Evolutionary conservation across 2,329 filamentous ascomycete genomes (phyloP).

Genomic region (Coniochaeta sp.): DNA sequence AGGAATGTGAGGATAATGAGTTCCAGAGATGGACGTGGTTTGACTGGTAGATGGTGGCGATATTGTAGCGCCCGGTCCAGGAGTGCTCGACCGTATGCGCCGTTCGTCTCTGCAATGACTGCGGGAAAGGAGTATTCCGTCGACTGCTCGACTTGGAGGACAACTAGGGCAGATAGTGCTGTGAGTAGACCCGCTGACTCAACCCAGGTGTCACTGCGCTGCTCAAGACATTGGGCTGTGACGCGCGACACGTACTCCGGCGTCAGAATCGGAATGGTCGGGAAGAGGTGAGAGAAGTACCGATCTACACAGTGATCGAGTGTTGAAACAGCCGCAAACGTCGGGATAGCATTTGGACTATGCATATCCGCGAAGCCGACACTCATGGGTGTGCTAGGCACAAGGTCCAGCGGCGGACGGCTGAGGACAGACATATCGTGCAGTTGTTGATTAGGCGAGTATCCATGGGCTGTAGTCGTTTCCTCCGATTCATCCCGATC

Average conservation of each 20-base stretch:
- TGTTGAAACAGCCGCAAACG: background rate
- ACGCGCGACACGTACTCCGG: constrained; percentile 23
- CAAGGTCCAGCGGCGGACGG: background rate
- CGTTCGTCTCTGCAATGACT: constrained; percentile 26
- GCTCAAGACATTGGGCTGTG: constrained; percentile 18
- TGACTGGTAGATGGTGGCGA: constrained; percentile 24
- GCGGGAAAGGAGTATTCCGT: constrained; percentile 23
- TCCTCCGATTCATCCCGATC: constrained; percentile 1
- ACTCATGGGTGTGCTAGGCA: background rate
- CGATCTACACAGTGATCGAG: constrained; percentile 28
- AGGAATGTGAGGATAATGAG: constrained; percentile 34
- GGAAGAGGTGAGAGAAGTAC: constrained; percentile 31
- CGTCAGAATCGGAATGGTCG: constrained; percentile 36
- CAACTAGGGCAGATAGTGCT: constrained; percentile 32
- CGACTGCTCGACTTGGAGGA: constrained; percentile 33
- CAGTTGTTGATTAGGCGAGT: background rate
- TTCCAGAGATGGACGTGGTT: constrained; percentile 28
- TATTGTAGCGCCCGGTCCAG: constrained; percentile 28
- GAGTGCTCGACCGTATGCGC: constrained; percentile 28
- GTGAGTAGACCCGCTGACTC: constrained; percentile 29
- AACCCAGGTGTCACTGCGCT: constrained; percentile 15
- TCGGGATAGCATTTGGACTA: background rate
- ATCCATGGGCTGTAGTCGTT: background rate
- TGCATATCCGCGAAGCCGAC: background rate
- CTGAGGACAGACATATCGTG: background rate